A percentile compares a stretch with the other conserved stretches of the same genome.
Conservation (phyloP, 2,329 filamentous ascomycete genomes). For the Verticillium albo-atrum region DNA sequence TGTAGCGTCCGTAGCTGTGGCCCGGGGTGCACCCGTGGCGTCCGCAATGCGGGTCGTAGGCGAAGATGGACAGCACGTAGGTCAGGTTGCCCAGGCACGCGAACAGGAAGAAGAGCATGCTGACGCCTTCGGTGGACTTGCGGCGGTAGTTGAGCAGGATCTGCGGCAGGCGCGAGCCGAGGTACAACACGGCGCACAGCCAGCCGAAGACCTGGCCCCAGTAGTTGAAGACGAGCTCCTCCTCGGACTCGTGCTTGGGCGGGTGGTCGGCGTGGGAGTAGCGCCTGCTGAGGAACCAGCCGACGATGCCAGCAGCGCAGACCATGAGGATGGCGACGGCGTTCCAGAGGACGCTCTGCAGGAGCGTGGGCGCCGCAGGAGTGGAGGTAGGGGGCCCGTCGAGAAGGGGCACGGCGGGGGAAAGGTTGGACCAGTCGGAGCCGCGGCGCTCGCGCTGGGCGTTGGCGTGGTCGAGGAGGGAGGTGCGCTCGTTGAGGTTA, state of each 20-base stretch:
- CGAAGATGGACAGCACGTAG: slow-evolving; percentile 87
- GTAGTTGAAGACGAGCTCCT: slow-evolving; percentile 61
- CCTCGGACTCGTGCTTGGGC: slow-evolving; percentile 37
- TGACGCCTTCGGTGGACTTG: slow-evolving; percentile 90
- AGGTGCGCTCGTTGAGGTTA: slow-evolving; percentile 49
- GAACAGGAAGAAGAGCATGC: slow-evolving; percentile 93
- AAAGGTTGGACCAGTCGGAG: slow-evolving; percentile 61
- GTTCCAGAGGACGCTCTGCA: slow-evolving; percentile 68
- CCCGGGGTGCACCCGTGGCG: slow-evolving; percentile 53
- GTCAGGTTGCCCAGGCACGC: slow-evolving; percentile 93
- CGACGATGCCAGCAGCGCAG: slow-evolving; percentile 73
- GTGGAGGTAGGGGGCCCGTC: slow-evolving; percentile 38
- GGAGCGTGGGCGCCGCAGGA: slow-evolving; percentile 41
- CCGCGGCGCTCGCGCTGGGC: slow-evolving; percentile 40
- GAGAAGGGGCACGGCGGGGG: slow-evolving; percentile 77
- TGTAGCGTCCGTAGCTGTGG: slow-evolving; percentile 76
- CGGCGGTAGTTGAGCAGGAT: slow-evolving; percentile 87
- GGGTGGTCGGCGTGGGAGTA: slow-evolving; percentile 34
- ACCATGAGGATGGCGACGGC: slow-evolving; percentile 73
- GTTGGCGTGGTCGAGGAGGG: slow-evolving; percentile 42
- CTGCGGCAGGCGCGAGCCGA: slow-evolving; percentile 85
- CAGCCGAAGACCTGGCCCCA: slow-evolving; percentile 92
- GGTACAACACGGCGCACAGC: slow-evolving; percentile 83
- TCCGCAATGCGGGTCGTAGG: slow-evolving; percentile 73
- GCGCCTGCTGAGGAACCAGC: slow-evolving; percentile 72